These are phyloP conservation scores for Plasmodium cynomolgi DNA, from an alignment of 169 alveolate species.

Conservation along the genomic window DNA sequence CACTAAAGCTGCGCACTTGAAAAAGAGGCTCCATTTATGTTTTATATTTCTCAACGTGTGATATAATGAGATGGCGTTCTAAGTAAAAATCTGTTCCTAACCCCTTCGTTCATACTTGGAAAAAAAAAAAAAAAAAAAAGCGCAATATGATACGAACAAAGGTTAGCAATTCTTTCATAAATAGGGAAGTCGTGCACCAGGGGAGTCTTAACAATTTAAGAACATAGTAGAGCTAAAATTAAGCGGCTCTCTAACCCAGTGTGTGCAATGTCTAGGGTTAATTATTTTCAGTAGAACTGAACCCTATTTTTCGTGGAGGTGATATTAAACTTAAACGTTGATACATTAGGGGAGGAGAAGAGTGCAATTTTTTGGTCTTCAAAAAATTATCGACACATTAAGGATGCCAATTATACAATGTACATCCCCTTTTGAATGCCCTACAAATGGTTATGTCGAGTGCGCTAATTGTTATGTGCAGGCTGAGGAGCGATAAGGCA, in stretches of 20 bases:
- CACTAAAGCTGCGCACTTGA: no score
- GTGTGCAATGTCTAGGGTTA: neutral
- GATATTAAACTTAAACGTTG: neutral
- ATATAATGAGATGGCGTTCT: no score
- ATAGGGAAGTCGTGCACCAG: neutral
- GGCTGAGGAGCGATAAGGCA: neutral
- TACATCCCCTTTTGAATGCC: neutral
- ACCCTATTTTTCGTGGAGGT: neutral
- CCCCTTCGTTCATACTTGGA: no score
- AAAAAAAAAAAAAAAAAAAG: no score
- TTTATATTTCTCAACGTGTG: no score
- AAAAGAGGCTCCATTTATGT: no score
- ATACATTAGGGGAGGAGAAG: neutral
- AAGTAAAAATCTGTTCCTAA: no score
- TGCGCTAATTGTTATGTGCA: neutral
- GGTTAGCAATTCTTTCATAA: neutral
- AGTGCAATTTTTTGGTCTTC: neutral
- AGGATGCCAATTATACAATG: neutral
- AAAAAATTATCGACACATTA: neutral
- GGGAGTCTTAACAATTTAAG: neutral
- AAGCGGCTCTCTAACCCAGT: neutral
- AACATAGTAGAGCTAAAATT: no score
- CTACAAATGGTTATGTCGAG: neutral
- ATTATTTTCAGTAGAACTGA: neutral
- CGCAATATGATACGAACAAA: neutral